Percentiles rank a stretch among this genome's conserved stretches.
Evolutionary conservation across 1,284 basidiomycete species (phyloP).

Genomic region (Pascua guehoae): DNA sequence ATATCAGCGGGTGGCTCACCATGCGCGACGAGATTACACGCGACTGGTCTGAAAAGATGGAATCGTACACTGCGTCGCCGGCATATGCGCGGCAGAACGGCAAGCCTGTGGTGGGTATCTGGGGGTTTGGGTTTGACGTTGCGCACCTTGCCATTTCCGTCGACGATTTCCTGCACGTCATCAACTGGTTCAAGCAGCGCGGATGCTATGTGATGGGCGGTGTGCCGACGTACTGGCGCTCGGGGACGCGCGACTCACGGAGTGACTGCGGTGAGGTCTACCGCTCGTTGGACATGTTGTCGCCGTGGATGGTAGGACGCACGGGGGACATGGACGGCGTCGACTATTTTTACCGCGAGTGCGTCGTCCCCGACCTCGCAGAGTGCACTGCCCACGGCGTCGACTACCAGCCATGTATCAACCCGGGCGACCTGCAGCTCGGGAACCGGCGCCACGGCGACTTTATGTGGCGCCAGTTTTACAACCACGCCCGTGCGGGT

Average conservation of each 20-base stretch:
- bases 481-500: constrained; percentile 10
- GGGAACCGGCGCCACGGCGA: constrained; percentile 14
- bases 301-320: constrained; percentile 22
- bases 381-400: constrained; percentile 7
- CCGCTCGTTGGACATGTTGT: constrained; percentile 16
- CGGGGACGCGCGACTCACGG: constrained; percentile 10
- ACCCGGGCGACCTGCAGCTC: constrained; percentile 16
- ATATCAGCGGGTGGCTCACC: constrained; percentile 13
- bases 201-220: constrained; percentile 17
- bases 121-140: constrained; percentile 22
- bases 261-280: constrained; percentile 12
- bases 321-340: constrained; percentile 8
- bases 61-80: constrained; percentile 3
- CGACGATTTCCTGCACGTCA: constrained; percentile 12
- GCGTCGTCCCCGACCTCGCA: constrained; percentile 7
- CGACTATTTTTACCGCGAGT: constrained; percentile 10
- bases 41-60: constrained; percentile 18
- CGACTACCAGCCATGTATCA: constrained; percentile 20
- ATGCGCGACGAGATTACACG: constrained; percentile 10
- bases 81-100: constrained; percentile 17
- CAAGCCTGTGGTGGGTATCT: constrained; percentile 18
- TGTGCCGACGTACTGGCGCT: constrained; percentile 20
- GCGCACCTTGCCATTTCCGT: constrained; percentile 4
- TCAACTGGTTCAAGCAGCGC: constrained; percentile 13
- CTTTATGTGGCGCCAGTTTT: constrained; percentile 20